A percentile compares a stretch with the other conserved stretches of the same genome.
Evolutionary conservation across 371 early-diverging fungal species (phyloP).

Genomic region (Modicella reniformis): DNA sequence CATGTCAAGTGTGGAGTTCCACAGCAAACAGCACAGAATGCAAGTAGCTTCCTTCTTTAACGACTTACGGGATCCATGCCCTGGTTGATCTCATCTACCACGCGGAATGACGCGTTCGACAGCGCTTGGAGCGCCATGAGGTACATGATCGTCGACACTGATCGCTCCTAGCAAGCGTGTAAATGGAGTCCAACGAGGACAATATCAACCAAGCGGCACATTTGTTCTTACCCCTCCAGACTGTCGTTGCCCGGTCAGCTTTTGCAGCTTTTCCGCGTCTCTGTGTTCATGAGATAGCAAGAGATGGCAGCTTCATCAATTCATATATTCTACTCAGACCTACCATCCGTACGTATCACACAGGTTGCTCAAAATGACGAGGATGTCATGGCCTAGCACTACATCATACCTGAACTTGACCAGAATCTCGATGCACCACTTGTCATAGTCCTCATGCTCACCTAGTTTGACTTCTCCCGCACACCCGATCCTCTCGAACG

Average conservation of each 20-base stretch:
- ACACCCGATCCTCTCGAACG: constrained; percentile 89
- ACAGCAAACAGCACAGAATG: background rate
- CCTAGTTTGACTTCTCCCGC: constrained; percentile 85
- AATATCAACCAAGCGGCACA: constrained; percentile 8
- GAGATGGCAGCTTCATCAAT: background rate
- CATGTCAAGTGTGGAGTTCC: too few relatives aligned
- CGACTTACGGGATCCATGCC: constrained; percentile 94
- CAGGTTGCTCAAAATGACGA: background rate
- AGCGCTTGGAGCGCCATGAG: constrained; percentile 93
- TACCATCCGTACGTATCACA: background rate
- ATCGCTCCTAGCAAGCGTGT: constrained; percentile 71
- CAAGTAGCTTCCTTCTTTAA: background rate
- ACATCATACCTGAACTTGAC: constrained; percentile 82
- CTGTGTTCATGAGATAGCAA: constrained; percentile 55
- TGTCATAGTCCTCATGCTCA: constrained; percentile 82
- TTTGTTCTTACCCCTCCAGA: constrained; percentile 89
- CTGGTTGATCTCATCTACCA: constrained; percentile 99
- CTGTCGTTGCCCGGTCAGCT: constrained; percentile 92
- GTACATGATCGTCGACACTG: constrained; percentile 97
- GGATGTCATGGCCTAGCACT: background rate
- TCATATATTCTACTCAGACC: background rate
- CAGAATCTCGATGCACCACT: constrained; percentile 96
- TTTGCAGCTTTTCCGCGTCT: constrained; percentile 86
- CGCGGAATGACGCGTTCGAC: constrained; percentile 94
- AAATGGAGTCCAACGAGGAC: background rate